Conservation (phyloP, 139 green algal species). For the Tetradesmus lagerheimii region DNA sequence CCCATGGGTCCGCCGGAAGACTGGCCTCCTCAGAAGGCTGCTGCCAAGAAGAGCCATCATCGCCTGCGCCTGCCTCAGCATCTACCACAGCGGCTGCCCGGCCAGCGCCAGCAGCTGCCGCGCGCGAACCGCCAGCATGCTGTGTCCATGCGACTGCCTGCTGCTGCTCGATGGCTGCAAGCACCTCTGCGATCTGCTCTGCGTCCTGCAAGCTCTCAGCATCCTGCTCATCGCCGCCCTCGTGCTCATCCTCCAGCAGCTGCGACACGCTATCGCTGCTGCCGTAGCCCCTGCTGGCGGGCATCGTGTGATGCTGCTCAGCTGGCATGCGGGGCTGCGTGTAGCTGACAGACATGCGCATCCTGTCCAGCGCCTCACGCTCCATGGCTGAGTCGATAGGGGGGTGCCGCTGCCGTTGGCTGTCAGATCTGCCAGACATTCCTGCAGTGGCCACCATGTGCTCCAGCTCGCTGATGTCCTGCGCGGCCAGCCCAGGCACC, state of each 20-base stretch:
- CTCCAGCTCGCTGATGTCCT: neutral
- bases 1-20: slow-evolving; percentile 38
- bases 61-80: too few species aligned
- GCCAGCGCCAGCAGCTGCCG: neutral
- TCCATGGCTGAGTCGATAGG: slow-evolving; percentile 5
- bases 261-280: neutral
- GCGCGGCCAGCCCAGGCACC: neutral
- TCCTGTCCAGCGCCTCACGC: slow-evolving; percentile 9
- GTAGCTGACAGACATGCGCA: slow-evolving; percentile 22
- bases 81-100: slow-evolving; percentile 32
- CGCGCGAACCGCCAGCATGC: neutral
- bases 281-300: neutral
- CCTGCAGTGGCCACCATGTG: neutral
- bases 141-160: neutral
- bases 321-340: neutral
- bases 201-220: neutral
- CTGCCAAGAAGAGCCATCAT: neutral
- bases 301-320: neutral
- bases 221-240: neutral
- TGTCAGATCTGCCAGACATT: neutral
- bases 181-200: slow-evolving; percentile 24
- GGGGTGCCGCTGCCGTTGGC: neutral
- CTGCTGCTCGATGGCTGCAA: slow-evolving; percentile 4
- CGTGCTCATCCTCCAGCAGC: neutral
- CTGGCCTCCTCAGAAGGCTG: slow-evolving; percentile 14